Evolutionary conservation across 768 basidiomycete species (phyloP).

Genomic region (Podaxis sp.): DNA sequence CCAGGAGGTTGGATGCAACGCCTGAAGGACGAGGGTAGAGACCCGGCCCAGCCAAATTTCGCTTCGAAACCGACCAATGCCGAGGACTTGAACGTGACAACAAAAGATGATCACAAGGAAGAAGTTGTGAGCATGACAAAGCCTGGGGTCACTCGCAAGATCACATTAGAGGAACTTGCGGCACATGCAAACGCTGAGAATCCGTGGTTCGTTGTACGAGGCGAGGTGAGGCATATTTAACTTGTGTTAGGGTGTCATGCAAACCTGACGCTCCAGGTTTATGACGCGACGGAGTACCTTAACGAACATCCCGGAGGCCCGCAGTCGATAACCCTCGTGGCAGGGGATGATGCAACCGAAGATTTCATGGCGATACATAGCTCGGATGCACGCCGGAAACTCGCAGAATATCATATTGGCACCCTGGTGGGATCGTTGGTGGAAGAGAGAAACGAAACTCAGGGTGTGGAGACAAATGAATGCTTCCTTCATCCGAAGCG

Average conservation of each 20-base stretch:
- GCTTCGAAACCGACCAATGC: slow-evolving; percentile 10
- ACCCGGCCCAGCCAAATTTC: slow-evolving; percentile 44
- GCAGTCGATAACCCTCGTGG: slow-evolving; percentile 53
- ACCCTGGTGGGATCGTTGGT: slow-evolving; percentile 32
- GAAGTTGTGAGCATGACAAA: slow-evolving; percentile 41
- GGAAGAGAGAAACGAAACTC: slow-evolving; percentile 2
- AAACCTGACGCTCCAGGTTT: slow-evolving; percentile 31
- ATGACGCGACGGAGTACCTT: slow-evolving; percentile 51
- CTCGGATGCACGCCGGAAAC: slow-evolving; percentile 43
- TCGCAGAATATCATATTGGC: slow-evolving; percentile 55
- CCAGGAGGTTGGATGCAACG: slow-evolving; percentile 65
- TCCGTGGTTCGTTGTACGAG: slow-evolving; percentile 55
- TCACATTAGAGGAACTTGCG: slow-evolving; percentile 43
- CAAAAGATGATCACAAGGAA: not conserved
- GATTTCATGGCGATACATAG: slow-evolving; percentile 68
- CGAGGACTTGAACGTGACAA: not conserved
- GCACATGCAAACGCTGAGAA: slow-evolving; percentile 32
- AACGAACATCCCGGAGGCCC: slow-evolving; percentile 60
- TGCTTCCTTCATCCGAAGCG: slow-evolving; percentile 40
- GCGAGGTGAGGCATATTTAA: slow-evolving; percentile 32
- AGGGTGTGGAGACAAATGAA: slow-evolving; percentile 4
- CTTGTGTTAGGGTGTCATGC: not conserved
- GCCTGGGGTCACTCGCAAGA: slow-evolving; percentile 40
- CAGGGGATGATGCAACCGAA: slow-evolving; percentile 61
- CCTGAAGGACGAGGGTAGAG: slow-evolving; percentile 43